Conservation (phyloP, 208 protist species). For the Acanthamoeba lugdunensis region DNA sequence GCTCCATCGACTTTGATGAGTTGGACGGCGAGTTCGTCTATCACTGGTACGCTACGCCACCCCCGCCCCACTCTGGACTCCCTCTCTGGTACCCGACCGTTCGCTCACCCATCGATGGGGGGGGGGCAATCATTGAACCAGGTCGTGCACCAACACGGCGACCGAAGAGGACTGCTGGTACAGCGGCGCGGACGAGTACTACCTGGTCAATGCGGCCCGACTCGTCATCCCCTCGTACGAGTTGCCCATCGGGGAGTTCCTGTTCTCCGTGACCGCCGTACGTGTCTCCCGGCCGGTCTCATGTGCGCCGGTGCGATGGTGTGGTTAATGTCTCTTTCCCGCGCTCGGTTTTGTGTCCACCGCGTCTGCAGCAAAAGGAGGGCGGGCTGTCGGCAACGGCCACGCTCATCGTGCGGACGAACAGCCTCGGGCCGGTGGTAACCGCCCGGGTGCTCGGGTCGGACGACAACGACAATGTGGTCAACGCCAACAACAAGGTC, state of each 20-base stretch:
- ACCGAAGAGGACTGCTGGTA: constrained; percentile 19
- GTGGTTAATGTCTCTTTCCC: not conserved
- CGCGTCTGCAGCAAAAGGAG: not conserved
- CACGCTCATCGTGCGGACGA: not conserved
- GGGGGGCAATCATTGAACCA: not conserved
- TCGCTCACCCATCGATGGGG: not conserved
- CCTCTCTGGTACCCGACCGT: too few species aligned
- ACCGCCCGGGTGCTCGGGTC: not conserved
- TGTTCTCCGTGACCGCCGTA: constrained; percentile 18
- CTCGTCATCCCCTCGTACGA: constrained; percentile 63
- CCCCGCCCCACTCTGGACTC: not conserved
- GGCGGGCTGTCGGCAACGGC: not conserved
- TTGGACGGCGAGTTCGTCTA: constrained; percentile 9
- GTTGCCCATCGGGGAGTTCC: constrained; percentile 55
- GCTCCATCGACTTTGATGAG: constrained; percentile 48
- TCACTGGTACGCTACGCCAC: not conserved
- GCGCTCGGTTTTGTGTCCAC: not conserved
- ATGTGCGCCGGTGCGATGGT: not conserved
- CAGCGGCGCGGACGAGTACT: not conserved
- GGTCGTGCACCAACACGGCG: constrained; percentile 24
- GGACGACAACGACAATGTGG: not conserved
- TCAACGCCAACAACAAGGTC: constrained; percentile 39
- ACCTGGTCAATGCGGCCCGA: not conserved
- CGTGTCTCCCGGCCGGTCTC: not conserved
- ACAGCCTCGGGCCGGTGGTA: not conserved